Conservation (phyloP, 2,329 filamentous ascomycete species). For the Zymoseptoria passerinii region DNA sequence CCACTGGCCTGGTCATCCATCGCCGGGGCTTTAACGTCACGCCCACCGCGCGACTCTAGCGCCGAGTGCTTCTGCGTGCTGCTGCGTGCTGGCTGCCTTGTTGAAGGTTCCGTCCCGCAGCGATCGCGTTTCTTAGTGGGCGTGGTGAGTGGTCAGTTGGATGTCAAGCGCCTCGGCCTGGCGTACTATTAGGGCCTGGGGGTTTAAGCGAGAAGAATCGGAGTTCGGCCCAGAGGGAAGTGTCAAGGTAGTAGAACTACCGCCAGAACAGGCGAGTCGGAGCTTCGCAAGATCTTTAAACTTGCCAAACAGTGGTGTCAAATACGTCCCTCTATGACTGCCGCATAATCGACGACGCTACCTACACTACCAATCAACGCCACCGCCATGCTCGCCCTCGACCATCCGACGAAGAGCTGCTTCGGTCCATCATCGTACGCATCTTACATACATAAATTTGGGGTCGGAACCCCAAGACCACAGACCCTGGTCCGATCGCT, state of each 20-base stretch:
- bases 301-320: neutral
- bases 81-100: neutral
- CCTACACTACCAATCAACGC: neutral
- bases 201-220: neutral
- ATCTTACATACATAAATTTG: neutral
- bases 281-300: neutral
- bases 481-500: neutral
- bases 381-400: neutral
- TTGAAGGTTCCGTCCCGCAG: neutral
- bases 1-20: neutral
- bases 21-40: neutral
- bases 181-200: neutral
- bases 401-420: neutral
- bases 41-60: neutral
- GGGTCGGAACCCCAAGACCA: neutral
- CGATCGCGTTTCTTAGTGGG: neutral
- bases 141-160: neutral
- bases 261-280: too few relatives aligned
- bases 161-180: neutral
- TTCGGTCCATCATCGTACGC: neutral
- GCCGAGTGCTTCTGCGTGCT: neutral
- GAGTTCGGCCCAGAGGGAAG: neutral
- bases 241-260: neutral
- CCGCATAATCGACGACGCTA: neutral
- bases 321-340: neutral